Percentiles rank a stretch among this genome's conserved stretches.
phyloP scores from a whole-genome alignment of 192 early-diverging fungal species.

The Chytriomyces sp. region DNA sequence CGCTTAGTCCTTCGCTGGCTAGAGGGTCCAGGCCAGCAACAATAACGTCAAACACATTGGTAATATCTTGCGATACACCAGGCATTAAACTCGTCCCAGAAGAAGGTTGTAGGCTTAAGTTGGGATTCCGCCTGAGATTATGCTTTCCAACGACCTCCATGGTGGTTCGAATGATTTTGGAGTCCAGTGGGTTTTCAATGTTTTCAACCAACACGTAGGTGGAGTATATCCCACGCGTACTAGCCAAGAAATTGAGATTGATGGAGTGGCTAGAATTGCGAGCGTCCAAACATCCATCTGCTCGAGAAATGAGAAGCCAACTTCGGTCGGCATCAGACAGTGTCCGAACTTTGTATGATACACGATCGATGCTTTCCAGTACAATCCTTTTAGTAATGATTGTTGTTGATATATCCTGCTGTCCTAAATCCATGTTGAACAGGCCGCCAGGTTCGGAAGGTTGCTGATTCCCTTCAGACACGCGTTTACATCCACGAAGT shows the following conservation, averaged over 20 bases:
- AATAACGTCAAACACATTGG: constrained; percentile 75
- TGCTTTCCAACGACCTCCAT: constrained; percentile 72
- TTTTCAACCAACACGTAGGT: constrained; percentile 78
- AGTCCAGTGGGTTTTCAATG: constrained; percentile 70
- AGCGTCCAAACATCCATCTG: constrained; percentile 71
- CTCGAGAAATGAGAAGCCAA: constrained; percentile 70
- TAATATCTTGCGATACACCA: constrained; percentile 18
- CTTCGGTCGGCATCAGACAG: constrained; percentile 57
- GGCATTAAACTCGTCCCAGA: background rate
- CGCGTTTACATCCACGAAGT: constrained; percentile 70
- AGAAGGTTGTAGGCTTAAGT: background rate
- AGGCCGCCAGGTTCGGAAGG: constrained; percentile 58
- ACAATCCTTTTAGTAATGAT: constrained; percentile 64
- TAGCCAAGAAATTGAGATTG: constrained; percentile 63
- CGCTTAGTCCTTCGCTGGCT: constrained; percentile 31
- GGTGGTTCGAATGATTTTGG: constrained; percentile 68
- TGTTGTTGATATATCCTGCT: constrained; percentile 65
- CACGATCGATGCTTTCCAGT: constrained; percentile 62
- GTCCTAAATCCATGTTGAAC: constrained; percentile 79
- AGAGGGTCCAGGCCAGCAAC: constrained; percentile 53
- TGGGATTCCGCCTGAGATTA: constrained; percentile 38
- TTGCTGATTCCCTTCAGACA: constrained; percentile 40
- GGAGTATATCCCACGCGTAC: constrained; percentile 63
- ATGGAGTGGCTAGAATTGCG: constrained; percentile 54
- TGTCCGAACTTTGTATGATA: constrained; percentile 65